Evolutionary conservation across 805 yeast genomes (phyloP).

Genomic region (Nakazawaea anatomiae): DNA sequence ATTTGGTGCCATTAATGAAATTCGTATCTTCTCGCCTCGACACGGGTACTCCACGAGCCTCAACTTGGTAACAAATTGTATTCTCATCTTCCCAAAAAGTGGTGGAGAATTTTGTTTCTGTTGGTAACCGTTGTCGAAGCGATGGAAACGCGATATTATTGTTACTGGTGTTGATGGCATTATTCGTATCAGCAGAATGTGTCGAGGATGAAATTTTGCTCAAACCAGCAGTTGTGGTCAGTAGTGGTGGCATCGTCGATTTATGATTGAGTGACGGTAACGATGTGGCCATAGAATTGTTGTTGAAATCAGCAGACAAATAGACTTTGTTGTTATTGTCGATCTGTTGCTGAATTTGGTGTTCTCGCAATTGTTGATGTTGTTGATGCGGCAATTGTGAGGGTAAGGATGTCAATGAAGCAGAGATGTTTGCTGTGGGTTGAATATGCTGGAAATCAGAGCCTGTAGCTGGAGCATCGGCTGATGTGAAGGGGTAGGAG

Average conservation of each 20-base stretch:
- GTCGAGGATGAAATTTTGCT: too few species aligned
- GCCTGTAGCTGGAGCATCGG: too few species aligned
- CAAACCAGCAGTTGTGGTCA: too few species aligned
- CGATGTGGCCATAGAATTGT: not conserved
- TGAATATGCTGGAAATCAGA: too few species aligned
- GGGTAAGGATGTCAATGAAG: too few species aligned
- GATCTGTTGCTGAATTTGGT: not conserved
- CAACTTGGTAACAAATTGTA: slow-evolving; percentile 80
- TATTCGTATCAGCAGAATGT: too few species aligned
- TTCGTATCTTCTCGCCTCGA: slow-evolving; percentile 81
- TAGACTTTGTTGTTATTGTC: not conserved
- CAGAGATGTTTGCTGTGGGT: too few species aligned
- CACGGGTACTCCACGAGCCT: slow-evolving; percentile 73
- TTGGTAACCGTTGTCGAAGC: not conserved
- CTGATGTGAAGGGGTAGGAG: too few species aligned
- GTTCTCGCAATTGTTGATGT: not conserved
- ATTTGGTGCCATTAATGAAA: slow-evolving; percentile 81
- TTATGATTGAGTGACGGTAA: not conserved
- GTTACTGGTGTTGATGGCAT: not conserved
- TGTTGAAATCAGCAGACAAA: not conserved
- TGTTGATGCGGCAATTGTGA: not conserved
- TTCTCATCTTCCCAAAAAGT: slow-evolving; percentile 77
- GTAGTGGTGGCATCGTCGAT: too few species aligned
- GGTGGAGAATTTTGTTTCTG: slow-evolving; percentile 2
- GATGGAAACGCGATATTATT: not conserved